phyloP scores from a whole-genome alignment of 2,329 filamentous ascomycete genomes.

The Magnaporthiopsis rhizophila region DNA sequence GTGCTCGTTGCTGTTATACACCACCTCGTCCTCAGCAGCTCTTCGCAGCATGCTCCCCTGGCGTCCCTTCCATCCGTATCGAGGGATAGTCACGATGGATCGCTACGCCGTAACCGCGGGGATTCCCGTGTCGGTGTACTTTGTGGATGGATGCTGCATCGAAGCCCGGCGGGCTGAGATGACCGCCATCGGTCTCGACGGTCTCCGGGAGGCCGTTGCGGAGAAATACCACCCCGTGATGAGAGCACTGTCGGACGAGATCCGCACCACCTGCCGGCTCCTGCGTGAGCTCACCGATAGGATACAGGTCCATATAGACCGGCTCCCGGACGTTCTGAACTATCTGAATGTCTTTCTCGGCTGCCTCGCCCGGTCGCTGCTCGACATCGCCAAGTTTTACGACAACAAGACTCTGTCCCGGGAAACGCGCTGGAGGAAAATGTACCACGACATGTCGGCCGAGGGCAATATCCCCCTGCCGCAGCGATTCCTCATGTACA shows the following conservation, averaged over 20 bases:
- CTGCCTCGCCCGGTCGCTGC: conserved; percentile 42
- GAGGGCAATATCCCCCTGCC: conserved; percentile 44
- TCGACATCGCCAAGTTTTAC: conserved; percentile 44
- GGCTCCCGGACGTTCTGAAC: conserved; percentile 43
- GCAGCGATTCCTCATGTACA: conserved; percentile 47
- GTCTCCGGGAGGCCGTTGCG: conserved; percentile 36
- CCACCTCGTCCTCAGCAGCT: neutral
- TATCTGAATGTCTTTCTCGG: conserved; percentile 50
- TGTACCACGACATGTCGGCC: conserved; percentile 47
- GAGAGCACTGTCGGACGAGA: conserved; percentile 37
- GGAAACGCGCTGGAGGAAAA: conserved; percentile 47
- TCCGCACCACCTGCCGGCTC: conserved; percentile 32
- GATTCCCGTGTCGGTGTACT: conserved; percentile 15
- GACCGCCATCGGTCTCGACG: conserved; percentile 38
- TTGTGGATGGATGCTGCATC: conserved; percentile 44
- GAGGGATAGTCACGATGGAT: conserved; percentile 2
- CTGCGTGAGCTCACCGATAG: conserved; percentile 48
- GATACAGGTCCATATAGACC: conserved; percentile 40
- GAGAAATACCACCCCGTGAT: conserved; percentile 39
- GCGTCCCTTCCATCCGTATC: neutral
- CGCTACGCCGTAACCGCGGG: conserved; percentile 1
- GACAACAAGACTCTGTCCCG: conserved; percentile 40
- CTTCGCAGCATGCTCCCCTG: neutral
- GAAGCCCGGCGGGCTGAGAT: conserved; percentile 46
- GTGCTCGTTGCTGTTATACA: neutral